Evolutionary conservation across 495 filamentous ascomycete genomes (phyloP), one percentile per base, ranked within the genome.

Genomic region (Cercophora scortea): DNA sequence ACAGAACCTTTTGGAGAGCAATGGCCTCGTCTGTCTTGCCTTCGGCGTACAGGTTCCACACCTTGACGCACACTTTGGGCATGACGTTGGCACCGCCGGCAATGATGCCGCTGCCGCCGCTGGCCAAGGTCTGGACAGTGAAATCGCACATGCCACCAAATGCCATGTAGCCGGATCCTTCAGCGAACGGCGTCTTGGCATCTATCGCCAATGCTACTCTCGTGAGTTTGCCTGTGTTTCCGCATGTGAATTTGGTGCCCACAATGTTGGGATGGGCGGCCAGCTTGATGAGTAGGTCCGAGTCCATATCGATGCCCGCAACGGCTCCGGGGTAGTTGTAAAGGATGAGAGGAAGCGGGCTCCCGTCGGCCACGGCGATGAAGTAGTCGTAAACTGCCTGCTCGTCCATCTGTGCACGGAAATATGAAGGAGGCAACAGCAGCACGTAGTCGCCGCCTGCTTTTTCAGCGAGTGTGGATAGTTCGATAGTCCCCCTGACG

Each of bases 261-360:
- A 88, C 73, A 60, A 95, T 85, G 65, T 95, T 94, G 45, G 85
- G 84, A 64, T 94, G 88, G 55, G 84, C 70, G 17, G 86, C 88
- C 41, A 95, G 80, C 61, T 77, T 80, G 66, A 93, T 89, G 56
- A 94, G 79, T 46, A 93, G 78, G 63, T 95, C 89, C 35, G 84
- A 88, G 76, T 92, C 89, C 86, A 95, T 88, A 64, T 94, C 89
- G 60, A 95, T 88, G 32, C 89, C 89, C n/a, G 87, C 81, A 6
- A 94, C 89, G 36, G 89, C 89, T 36, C 89, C 89, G 1, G 89
- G 89, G 71, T 94, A 94, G 75, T 95, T 94, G 75, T 94, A 93
- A 11, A 95, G 73, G 50, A 92, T 80, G n/a, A 95, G 71, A 3
- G 88, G 87, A 13, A 94, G 65, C 7, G 89, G 88, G 18, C 81